Conservation (phyloP, 495 filamentous ascomycete species). For the Xylaria bambusicola region DNA sequence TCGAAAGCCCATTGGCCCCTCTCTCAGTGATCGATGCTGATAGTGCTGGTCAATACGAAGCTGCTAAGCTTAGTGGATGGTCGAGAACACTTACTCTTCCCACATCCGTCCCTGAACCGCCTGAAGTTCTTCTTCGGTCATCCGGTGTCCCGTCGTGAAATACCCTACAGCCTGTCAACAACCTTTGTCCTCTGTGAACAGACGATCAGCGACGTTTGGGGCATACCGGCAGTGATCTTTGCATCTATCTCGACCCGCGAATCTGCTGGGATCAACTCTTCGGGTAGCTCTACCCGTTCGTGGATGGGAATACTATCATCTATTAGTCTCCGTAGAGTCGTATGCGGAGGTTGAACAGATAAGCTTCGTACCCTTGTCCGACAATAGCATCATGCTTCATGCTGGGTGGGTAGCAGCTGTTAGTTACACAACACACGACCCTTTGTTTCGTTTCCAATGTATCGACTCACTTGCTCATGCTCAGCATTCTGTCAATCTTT, state of each 20-base stretch:
- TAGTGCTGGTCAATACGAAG: constrained; percentile 30
- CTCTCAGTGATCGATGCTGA: constrained; percentile 50
- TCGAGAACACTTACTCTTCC: constrained; percentile 67
- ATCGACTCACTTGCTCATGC: constrained; percentile 85
- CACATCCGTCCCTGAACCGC: constrained; percentile 88
- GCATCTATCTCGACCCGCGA: constrained; percentile 97
- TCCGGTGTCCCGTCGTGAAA: constrained; percentile 87
- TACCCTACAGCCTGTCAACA: constrained; percentile 51
- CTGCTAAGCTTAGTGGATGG: constrained; percentile 16
- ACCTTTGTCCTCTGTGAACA: constrained; percentile 3
- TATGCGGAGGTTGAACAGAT: constrained; percentile 16
- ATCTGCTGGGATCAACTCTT: constrained; percentile 91
- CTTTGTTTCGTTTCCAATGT: constrained; percentile 1
- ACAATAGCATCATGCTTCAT: constrained; percentile 99
- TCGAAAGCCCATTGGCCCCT: constrained; percentile 10
- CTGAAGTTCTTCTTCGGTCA: constrained; percentile 82
- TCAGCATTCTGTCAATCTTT: constrained; percentile 98
- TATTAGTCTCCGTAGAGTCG: constrained; percentile 23
- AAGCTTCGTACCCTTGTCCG: constrained; percentile 68
- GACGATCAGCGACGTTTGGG: constrained; percentile 27
- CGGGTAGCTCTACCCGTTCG: constrained; percentile 91
- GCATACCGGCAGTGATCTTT: constrained; percentile 92
- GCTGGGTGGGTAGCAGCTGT: constrained; percentile 42
- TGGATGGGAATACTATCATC: constrained; percentile 74
- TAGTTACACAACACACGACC: constrained; percentile 21